phyloP scores from a whole-genome alignment of 78 protist species.

The Dictyostelium brefeldianum region DNA sequence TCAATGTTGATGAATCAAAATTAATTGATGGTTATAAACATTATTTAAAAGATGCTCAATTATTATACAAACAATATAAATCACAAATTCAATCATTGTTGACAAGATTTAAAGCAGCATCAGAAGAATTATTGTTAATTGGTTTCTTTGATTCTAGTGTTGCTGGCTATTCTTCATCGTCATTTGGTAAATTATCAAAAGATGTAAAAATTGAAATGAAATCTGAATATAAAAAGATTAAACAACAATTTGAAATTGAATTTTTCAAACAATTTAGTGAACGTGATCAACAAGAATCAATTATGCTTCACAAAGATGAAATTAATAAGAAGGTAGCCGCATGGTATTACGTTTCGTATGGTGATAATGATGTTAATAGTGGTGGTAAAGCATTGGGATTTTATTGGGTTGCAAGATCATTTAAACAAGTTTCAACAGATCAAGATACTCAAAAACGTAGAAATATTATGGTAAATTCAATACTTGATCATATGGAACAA shows the following conservation, averaged over 20 bases:
- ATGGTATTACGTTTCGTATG: background rate
- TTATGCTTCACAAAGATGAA: background rate
- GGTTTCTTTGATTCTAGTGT: background rate
- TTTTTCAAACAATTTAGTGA: conserved; percentile 5
- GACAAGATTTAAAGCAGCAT: background rate
- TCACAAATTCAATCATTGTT: background rate
- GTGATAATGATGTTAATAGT: background rate
- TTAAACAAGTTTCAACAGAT: background rate
- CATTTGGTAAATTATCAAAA: background rate
- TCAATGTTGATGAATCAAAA: background rate
- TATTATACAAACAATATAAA: background rate
- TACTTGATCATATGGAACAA: background rate
- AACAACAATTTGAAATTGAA: background rate
- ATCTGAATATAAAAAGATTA: background rate
- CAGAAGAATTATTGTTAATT: background rate
- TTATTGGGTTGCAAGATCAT: background rate
- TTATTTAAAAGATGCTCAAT: background rate
- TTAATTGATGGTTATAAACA: background rate
- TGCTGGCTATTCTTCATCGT: background rate
- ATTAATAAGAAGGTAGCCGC: background rate
- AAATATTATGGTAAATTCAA: background rate
- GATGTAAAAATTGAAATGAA: background rate
- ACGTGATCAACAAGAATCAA: background rate
- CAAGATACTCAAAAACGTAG: background rate
- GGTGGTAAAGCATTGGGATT: background rate